Conservation (phyloP, 2,329 filamentous ascomycete species). For the Diaporthe amygdali region DNA sequence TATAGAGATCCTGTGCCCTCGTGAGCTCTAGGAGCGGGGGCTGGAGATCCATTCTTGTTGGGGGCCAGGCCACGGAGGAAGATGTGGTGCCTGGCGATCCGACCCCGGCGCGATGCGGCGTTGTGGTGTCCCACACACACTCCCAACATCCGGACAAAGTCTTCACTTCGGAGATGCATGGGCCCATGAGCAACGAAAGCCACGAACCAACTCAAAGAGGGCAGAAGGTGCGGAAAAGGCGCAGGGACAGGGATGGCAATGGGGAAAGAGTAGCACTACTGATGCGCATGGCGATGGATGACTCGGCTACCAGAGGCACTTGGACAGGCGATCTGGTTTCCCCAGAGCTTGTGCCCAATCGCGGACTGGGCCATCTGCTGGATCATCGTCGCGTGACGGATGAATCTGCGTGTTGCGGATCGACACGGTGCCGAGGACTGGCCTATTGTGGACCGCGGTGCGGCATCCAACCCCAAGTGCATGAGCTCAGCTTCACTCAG, state of each 20-base stretch:
- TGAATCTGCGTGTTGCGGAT: neutral
- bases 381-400: neutral
- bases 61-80: neutral
- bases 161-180: neutral
- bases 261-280: neutral
- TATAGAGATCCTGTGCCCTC: neutral
- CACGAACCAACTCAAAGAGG: neutral
- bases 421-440: neutral
- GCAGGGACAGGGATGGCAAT: neutral
- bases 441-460: neutral
- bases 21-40: neutral
- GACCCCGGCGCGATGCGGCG: neutral
- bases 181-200: neutral
- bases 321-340: slow-evolving; percentile 1
- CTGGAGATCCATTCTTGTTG: neutral
- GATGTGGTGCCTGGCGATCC: slow-evolving; percentile 16
- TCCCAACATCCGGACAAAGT: neutral
- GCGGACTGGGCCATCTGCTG: neutral
- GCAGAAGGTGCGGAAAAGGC: neutral
- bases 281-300: neutral
- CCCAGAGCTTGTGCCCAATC: neutral
- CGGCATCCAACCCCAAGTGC: neutral
- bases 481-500: neutral
- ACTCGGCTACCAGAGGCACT: neutral
- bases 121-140: neutral